Base-by-base conservation (phyloP, 2,329 filamentous ascomycete genomes). In the Cladorrhinum sp. region DNA sequence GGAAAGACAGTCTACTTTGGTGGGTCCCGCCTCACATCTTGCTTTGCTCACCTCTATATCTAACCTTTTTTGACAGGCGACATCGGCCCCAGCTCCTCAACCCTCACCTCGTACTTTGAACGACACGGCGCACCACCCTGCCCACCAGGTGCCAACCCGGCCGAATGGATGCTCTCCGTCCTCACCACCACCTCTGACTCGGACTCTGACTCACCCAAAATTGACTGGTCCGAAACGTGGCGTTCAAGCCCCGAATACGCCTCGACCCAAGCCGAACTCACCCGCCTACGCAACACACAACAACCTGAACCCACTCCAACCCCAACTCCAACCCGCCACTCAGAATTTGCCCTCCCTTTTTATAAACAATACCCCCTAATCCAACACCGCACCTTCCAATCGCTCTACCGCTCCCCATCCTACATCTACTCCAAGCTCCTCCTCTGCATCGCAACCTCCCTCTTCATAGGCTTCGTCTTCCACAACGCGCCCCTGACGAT, bases 1-100 rank as follows among this genome's bases (percentile, higher is more conserved):
- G 91, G 91, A 58, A 84, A 80, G 71, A 92, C 89, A 1, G 88
- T 94, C 50, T 95, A 95, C 77, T 94, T 92, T 70, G 91, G 90
- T 59, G 24, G 10, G 14, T 18, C 16, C 14, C 39, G 4, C 39
- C 18, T 46, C 18, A 3, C 39, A 46, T 46, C 39, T 46, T 46
- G 8, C 16, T 39, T 39, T 39, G 8, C 18, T 46, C 39, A 16
- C 5, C 5, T 46, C 12, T 5, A 5, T 12, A 28, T 5, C 26
- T 28, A 28, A 28, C 26, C 18, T 7, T 7, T 26, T n/a, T 28
- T 33, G n/a, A 18, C 2, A 36, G 5, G 51, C 3, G 85, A 90
- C 3, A 87, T 94, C 60, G 91, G 91, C 64, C 75, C 88, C 66
- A 86, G 89, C 73, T 89, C 88, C 1, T 77, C 82, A 60, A 83